Conservation (phyloP, 768 basidiomycete species). For the Agaricus blazei region DNA sequence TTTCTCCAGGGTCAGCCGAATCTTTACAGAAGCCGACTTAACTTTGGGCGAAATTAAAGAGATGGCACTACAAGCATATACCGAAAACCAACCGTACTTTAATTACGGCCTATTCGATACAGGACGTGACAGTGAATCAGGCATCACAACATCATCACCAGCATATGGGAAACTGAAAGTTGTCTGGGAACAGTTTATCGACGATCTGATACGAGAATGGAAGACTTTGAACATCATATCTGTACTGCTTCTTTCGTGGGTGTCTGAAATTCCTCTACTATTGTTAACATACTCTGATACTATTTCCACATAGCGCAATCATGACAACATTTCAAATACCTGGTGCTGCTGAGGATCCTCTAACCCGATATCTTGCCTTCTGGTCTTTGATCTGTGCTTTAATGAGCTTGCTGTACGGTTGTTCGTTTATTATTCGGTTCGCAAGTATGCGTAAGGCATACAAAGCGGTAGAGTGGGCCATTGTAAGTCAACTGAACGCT, state of each 20-base stretch:
- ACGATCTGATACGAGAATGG: conserved; percentile 13
- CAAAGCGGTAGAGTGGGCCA: conserved; percentile 57
- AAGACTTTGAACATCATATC: conserved; percentile 14
- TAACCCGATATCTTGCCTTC: too few species aligned
- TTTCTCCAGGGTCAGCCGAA: conserved; percentile 57
- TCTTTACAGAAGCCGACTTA: conserved; percentile 61
- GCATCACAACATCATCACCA: too few species aligned
- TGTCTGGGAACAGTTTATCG: conserved; percentile 12
- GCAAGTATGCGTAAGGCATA: conserved; percentile 29
- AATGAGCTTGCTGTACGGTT: conserved; percentile 7
- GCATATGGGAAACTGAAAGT: conserved; percentile 15
- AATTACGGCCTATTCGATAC: too few species aligned
- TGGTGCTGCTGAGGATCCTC: too few species aligned
- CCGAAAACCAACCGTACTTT: conserved; percentile 1
- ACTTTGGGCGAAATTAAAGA: conserved; percentile 50
- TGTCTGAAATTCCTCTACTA: neutral
- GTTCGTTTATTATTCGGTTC: conserved; percentile 9
- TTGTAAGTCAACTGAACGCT: conserved; percentile 26
- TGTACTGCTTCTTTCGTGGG: conserved; percentile 10
- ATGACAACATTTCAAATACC: too few species aligned
- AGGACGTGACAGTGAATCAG: too few species aligned
- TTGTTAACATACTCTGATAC: too few species aligned
- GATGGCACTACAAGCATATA: conserved; percentile 29
- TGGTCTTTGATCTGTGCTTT: too few species aligned
- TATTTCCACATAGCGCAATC: too few species aligned